Evolutionary conservation across 2,329 filamentous ascomycete genomes (phyloP).

Genomic region (Exophiala lecanii-corni): DNA sequence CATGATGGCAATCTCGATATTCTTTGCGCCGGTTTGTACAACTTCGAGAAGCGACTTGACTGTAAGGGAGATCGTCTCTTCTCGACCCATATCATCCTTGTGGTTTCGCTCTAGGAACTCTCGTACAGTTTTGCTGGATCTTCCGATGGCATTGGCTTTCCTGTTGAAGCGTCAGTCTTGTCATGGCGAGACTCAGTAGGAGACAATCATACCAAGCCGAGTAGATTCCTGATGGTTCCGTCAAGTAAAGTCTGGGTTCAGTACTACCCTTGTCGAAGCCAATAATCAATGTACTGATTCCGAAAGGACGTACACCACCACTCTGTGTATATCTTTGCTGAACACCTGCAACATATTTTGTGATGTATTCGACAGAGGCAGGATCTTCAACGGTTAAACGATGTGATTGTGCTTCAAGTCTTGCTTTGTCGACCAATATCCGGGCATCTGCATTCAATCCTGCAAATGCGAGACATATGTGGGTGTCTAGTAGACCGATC

Average conservation of each 20-base stretch:
- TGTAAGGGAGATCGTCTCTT: conserved; percentile 91
- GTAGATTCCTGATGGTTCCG: conserved; percentile 98
- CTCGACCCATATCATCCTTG: conserved; percentile 94
- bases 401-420: conserved; percentile 95
- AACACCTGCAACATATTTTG: conserved; percentile 95
- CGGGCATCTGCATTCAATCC: conserved; percentile 96
- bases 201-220: conserved; percentile 74
- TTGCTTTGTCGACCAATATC: conserved; percentile 96
- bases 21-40: conserved; percentile 97
- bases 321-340: conserved; percentile 99
- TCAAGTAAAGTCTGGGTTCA: conserved; percentile 89
- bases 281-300: conserved; percentile 95
- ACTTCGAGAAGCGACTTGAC: conserved; percentile 98
- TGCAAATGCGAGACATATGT: conserved; percentile 95
- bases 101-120: conserved; percentile 99
- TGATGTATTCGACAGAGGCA: conserved; percentile 98
- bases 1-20: conserved; percentile 99
- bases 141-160: conserved; percentile 98
- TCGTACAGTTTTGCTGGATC: conserved; percentile 97
- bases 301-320: conserved; percentile 96
- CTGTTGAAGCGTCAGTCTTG: conserved; percentile 47
- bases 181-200: conserved; percentile 17
- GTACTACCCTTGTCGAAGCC: conserved; percentile 95
- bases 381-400: conserved; percentile 95
- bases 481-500: conserved; percentile 91